phyloP scores from a whole-genome alignment of 345 rosid genomes.

The Nasturtium officinale region DNA sequence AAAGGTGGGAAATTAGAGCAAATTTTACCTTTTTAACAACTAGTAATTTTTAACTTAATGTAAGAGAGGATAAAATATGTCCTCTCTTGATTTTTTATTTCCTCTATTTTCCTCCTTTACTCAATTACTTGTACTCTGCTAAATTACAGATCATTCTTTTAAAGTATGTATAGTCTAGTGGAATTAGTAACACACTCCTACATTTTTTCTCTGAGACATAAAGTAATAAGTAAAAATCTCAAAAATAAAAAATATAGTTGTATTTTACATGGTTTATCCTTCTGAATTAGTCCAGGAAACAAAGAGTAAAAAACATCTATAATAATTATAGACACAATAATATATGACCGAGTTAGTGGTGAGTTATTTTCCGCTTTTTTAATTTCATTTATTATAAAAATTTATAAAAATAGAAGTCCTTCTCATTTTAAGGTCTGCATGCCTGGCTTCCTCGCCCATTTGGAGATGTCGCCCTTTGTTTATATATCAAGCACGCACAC shows the following conservation, averaged over 20 bases:
- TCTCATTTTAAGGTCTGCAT: conserved; percentile 35
- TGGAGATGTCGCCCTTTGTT: conserved; percentile 7
- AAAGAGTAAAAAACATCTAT: background rate
- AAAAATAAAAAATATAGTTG: background rate
- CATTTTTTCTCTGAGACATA: no score
- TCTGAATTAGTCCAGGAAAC: background rate
- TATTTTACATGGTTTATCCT: background rate
- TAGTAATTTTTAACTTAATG: no score
- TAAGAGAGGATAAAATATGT: no score
- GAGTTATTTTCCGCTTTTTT: background rate
- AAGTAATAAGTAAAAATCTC: background rate
- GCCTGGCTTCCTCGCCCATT: conserved; percentile 7
- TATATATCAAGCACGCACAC: conserved; percentile 25
- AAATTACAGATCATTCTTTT: background rate
- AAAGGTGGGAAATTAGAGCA: no score
- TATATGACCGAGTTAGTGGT: background rate
- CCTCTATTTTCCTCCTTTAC: no score
- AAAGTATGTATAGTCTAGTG: background rate
- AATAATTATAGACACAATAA: background rate
- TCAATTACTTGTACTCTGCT: background rate
- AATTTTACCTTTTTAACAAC: no score
- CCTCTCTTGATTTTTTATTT: no score
- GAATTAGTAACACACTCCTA: background rate
- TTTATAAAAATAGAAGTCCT: background rate
- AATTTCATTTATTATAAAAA: background rate